A percentile compares a stretch with the other conserved stretches of the same genome.
Conservation (phyloP, 345 rosid species). For the Lumnitzera littorea region DNA sequence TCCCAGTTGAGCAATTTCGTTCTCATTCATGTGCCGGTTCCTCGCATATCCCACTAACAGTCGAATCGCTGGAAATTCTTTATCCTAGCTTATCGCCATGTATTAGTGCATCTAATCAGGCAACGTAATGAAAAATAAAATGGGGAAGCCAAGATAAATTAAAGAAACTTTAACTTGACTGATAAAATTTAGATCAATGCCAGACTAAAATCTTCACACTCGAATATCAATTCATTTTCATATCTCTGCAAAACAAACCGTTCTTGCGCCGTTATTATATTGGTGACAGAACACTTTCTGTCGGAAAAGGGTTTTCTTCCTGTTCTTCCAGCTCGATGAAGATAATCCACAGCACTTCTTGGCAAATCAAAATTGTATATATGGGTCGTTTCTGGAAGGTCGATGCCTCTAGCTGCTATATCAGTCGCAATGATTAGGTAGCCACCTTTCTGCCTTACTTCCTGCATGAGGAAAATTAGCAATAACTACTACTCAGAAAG, state of each 20-base stretch:
- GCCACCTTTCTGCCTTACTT: slow-evolving; percentile 67
- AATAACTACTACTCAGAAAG: background rate
- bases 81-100: too few species aligned
- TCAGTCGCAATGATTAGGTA: slow-evolving; percentile 87
- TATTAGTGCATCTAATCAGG: background rate
- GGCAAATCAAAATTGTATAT: slow-evolving; percentile 91
- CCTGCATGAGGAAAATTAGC: slow-evolving; percentile 27
- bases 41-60: too few species aligned
- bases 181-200: background rate
- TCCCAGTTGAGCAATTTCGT: too few species aligned
- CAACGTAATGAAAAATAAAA: slow-evolving; percentile 6
- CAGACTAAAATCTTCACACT: slow-evolving; percentile 45
- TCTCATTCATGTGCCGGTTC: too few species aligned
- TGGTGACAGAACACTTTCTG: slow-evolving; percentile 60
- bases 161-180: background rate
- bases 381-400: slow-evolving; percentile 83
- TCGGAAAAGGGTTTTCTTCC: slow-evolving; percentile 91
- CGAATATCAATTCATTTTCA: slow-evolving; percentile 79
- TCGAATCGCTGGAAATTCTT: too few species aligned
- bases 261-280: slow-evolving; percentile 59
- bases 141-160: slow-evolving; percentile 2
- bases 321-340: slow-evolving; percentile 91
- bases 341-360: slow-evolving; percentile 66
- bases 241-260: slow-evolving; percentile 79
- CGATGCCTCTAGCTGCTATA: slow-evolving; percentile 90